A percentile compares a stretch with the other conserved stretches of the same genome.
Conservation (phyloP, 345 rosid species). For the Lepidium aucheri region DNA sequence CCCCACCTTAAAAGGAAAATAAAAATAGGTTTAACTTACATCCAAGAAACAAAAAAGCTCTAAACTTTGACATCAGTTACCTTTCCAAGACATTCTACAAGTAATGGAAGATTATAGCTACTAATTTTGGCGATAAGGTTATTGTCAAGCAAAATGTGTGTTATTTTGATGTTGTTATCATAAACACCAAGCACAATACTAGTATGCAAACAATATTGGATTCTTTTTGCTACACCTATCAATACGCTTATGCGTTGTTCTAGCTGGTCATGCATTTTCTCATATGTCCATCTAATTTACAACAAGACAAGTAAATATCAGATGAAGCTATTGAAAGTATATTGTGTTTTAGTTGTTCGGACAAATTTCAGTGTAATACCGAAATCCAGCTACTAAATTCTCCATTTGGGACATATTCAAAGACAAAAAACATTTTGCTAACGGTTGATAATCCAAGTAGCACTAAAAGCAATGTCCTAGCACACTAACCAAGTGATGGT, state of each 20-base stretch:
- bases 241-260: slow-evolving; percentile 76
- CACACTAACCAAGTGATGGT: slow-evolving; percentile 79
- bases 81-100: slow-evolving; percentile 58
- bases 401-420: slow-evolving; percentile 86
- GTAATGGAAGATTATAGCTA: slow-evolving; percentile 76
- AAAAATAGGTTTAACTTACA: slow-evolving; percentile 4
- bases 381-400: slow-evolving; percentile 74
- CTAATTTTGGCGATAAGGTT: slow-evolving; percentile 71
- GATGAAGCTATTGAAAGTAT: neutral
- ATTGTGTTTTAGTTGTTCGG: neutral
- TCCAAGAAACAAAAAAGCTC: slow-evolving; percentile 1
- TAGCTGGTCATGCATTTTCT: slow-evolving; percentile 44
- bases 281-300: slow-evolving; percentile 36
- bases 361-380: slow-evolving; percentile 38
- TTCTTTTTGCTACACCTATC: slow-evolving; percentile 83
- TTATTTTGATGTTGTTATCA: slow-evolving; percentile 69
- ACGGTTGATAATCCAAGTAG: slow-evolving; percentile 89
- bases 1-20: slow-evolving; percentile 37
- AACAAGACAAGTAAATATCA: neutral
- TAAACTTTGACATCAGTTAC: slow-evolving; percentile 26
- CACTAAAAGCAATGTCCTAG: slow-evolving; percentile 93
- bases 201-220: slow-evolving; percentile 86
- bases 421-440: slow-evolving; percentile 82
- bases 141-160: slow-evolving; percentile 79
- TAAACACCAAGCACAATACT: slow-evolving; percentile 82